Evolutionary conservation across 495 filamentous ascomycete species (phyloP), one percentile per base, ranked within the genome.

Genomic region (Hyaloscypha finlandica): DNA sequence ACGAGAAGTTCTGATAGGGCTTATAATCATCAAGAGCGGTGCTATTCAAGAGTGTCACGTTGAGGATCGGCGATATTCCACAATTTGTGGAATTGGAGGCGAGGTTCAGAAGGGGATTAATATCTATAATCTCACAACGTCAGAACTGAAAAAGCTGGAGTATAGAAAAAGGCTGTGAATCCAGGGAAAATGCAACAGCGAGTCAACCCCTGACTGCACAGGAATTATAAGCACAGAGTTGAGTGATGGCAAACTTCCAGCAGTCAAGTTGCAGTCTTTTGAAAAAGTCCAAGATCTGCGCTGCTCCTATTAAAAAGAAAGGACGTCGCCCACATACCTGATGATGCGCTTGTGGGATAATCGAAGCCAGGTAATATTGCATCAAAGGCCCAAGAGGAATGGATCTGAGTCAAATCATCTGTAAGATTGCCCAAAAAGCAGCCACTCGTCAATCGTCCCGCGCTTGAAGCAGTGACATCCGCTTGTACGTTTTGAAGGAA

Each of bases 351-450:
- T 35, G 73, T 78, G 32, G 76, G 65, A 55, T 61, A 74, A 9
- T 66, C 53, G n/a, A 74, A 74, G 19, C 76, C 58, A 2, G 79
- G 65, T n/a, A 81, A 64, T 20, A 61, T 31, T 55, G 63, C 71
- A 19, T 75, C 72, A n/a, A 74, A 37, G 30, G 86, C 85, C 86
- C 87, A 90, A 8, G 87, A 89, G 6, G 82, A 79, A 68, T 89
- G 89, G 30, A 74, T 75, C 9, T 74, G 64, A 11, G 79, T 74
- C n/a, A 86, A 66, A 5, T 71, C 59, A 6, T 77, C 72, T 2
- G 70, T 76, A 1, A 71, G 74, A 1, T 78, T 68, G 37, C 79
- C 66, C 65, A 86, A 85, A 39, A 86, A 77, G 72, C 88, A 90
- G 25, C 84, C 84, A 14, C 71, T 74, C 5, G 77, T 77, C 9